These are phyloP conservation scores for Dispira simplex DNA, from an alignment of 192 early-diverging fungal genomes.

Conservation along the genomic window DNA sequence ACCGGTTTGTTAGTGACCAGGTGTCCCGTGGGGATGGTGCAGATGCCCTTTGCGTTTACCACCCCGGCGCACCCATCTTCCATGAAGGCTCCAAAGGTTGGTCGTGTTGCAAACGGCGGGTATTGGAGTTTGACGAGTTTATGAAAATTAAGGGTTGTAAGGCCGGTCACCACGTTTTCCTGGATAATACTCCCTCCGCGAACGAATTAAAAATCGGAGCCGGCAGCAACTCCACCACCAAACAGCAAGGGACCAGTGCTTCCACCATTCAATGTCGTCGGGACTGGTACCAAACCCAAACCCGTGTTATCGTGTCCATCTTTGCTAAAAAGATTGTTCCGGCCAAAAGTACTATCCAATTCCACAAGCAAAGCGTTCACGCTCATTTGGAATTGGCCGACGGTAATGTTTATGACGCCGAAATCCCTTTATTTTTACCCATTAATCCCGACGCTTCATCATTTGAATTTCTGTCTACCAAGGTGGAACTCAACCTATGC, in stretches of 20 bases:
- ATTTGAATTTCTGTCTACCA: conserved; percentile 56
- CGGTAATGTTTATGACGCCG: conserved; percentile 52
- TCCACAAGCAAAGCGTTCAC: conserved; percentile 41
- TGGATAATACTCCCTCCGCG: conserved; percentile 21
- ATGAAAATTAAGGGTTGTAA: conserved; percentile 89
- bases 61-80: conserved; percentile 82
- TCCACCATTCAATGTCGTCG: conserved; percentile 56
- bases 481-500: conserved; percentile 57
- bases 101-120: conserved; percentile 88
- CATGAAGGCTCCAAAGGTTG: conserved; percentile 98
- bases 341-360: conserved; percentile 48
- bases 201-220: background rate
- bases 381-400: conserved; percentile 69
- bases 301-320: conserved; percentile 69
- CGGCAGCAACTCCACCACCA: background rate
- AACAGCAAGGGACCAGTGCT: background rate
- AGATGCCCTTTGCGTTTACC: conserved; percentile 61
- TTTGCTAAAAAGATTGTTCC: conserved; percentile 87
- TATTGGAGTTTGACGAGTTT: conserved; percentile 98
- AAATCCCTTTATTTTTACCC: conserved; percentile 45
- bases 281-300: conserved; percentile 92
- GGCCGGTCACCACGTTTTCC: conserved; percentile 82
- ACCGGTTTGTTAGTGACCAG: conserved; percentile 41
- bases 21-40: conserved; percentile 28
- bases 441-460: conserved; percentile 53